phyloP scores from a whole-genome alignment of 345 rosid species.

The Crucihimalaya himalaica region DNA sequence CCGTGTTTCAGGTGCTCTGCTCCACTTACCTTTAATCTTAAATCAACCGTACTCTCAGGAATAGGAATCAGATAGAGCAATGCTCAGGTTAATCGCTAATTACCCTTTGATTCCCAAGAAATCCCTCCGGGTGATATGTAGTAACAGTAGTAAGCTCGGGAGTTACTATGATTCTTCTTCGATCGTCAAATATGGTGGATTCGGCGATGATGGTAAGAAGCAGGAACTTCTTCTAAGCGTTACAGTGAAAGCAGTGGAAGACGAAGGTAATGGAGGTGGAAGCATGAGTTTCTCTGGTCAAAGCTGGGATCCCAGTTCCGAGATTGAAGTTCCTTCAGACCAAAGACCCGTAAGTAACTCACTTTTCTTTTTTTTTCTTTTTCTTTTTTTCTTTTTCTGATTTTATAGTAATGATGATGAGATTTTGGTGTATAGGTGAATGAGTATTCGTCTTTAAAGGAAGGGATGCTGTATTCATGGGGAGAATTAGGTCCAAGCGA shows the following conservation, averaged over 20 bases:
- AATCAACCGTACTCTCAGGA: constrained; percentile 15
- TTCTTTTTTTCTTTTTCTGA: background rate
- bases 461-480: constrained; percentile 84
- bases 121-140: constrained; percentile 35
- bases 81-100: constrained; percentile 64
- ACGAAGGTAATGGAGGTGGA: constrained; percentile 55
- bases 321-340: constrained; percentile 85
- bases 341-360: constrained; percentile 75
- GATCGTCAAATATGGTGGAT: constrained; percentile 36
- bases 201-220: constrained; percentile 17
- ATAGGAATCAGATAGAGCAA: constrained; percentile 11
- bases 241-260: constrained; percentile 62
- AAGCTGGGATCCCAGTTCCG: constrained; percentile 88
- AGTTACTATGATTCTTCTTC: constrained; percentile 45
- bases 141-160: constrained; percentile 51
- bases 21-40: constrained; percentile 41
- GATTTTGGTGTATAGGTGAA: constrained; percentile 58
- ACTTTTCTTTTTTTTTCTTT: background rate
- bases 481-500: constrained; percentile 70
- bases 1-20: constrained; percentile 37
- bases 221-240: constrained; percentile 35
- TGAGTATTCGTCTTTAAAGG: constrained; percentile 85
- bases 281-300: constrained; percentile 59
- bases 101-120: constrained; percentile 54
- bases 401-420: background rate